phyloP scores from a whole-genome alignment of 129 eudicot species.

The Pulicaria dysenterica region DNA sequence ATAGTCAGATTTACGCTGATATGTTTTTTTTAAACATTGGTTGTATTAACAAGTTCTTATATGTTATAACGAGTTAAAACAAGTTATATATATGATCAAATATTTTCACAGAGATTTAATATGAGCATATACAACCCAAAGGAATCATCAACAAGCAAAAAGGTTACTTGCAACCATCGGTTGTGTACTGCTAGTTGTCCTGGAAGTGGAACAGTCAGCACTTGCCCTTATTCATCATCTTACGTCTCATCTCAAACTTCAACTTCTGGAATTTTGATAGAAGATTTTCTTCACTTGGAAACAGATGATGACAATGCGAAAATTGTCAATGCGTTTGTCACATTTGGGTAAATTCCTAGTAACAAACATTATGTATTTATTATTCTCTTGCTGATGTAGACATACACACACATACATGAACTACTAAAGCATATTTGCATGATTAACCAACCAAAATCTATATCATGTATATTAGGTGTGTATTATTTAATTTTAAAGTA shows the following conservation, averaged over 20 bases:
- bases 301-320: slow-evolving; percentile 49
- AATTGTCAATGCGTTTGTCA: slow-evolving; percentile 55
- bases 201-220: slow-evolving; percentile 36
- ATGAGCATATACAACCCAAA: slow-evolving; percentile 72
- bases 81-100: not conserved
- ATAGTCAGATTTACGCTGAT: too few relatives aligned
- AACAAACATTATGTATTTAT: slow-evolving; percentile 5
- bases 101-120: slow-evolving; percentile 59
- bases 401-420: too few relatives aligned
- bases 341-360: slow-evolving; percentile 69
- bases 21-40: too few relatives aligned
- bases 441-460: not conserved
- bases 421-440: too few relatives aligned
- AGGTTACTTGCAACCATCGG: slow-evolving; percentile 64
- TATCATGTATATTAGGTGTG: not conserved
- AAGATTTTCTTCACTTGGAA: slow-evolving; percentile 74
- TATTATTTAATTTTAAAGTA: not conserved
- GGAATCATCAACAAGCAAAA: slow-evolving; percentile 74
- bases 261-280: slow-evolving; percentile 81
- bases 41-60: not conserved
- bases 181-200: slow-evolving; percentile 58
- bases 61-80: not conserved
- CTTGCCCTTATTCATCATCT: slow-evolving; percentile 78
- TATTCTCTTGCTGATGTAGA: too few relatives aligned
- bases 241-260: slow-evolving; percentile 88